Evolutionary conservation across 768 basidiomycete species (phyloP).

Genomic region (Macrolepiota fuliginosa): DNA sequence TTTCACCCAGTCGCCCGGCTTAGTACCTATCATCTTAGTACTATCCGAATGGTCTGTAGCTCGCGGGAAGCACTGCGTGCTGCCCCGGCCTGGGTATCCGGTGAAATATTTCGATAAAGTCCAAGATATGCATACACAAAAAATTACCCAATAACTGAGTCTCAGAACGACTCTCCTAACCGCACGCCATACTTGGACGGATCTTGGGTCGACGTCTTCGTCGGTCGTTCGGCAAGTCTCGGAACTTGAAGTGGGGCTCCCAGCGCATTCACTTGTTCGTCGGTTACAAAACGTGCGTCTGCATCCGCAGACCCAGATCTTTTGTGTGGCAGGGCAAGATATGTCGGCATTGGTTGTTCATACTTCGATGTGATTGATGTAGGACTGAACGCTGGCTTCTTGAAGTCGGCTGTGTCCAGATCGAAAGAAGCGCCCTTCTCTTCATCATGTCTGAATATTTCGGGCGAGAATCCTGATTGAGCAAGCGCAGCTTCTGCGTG

Average conservation of each 20-base stretch:
- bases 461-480: conserved; percentile 35
- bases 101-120: no score
- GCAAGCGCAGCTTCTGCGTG: conserved; percentile 37
- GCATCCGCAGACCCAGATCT: background rate
- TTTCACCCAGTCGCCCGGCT: no score
- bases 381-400: background rate
- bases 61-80: background rate
- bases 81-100: no score
- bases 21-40: no score
- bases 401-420: conserved; percentile 11
- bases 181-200: background rate
- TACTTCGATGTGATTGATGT: background rate
- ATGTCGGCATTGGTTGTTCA: conserved; percentile 3
- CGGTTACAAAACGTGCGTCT: background rate
- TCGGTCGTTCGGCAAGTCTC: conserved; percentile 1
- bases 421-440: conserved; percentile 11
- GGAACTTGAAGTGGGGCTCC: conserved; percentile 6
- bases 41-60: no score
- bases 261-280: background rate
- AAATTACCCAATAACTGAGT: background rate
- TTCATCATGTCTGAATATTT: conserved; percentile 34
- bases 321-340: background rate
- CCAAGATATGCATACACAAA: no score
- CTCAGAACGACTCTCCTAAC: conserved; percentile 1
- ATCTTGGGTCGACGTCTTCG: background rate